Conservation (phyloP, 2,329 filamentous ascomycete species). For the Zasmidium angulare region DNA sequence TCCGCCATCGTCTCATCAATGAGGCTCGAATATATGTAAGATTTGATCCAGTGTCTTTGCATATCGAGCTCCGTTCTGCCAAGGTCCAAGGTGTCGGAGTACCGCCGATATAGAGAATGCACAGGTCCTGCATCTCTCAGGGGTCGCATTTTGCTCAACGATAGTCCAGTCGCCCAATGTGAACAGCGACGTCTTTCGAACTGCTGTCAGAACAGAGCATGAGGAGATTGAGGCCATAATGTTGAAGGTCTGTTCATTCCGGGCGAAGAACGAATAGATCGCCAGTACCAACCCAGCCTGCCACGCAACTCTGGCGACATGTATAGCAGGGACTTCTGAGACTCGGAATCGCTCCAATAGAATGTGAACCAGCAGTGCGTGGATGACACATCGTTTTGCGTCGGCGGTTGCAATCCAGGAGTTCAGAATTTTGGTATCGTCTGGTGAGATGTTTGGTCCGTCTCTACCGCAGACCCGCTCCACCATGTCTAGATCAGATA, state of each 20-base stretch:
- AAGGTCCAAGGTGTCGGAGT: slow-evolving; percentile 4
- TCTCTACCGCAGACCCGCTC: slow-evolving; percentile 4
- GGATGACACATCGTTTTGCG: not conserved
- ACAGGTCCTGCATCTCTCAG: not conserved
- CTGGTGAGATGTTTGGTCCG: not conserved
- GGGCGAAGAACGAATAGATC: not conserved
- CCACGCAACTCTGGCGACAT: slow-evolving; percentile 3
- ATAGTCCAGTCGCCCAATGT: not conserved
- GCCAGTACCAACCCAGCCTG: slow-evolving; percentile 6
- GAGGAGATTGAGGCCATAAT: not conserved
- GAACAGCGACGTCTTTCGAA: not conserved
- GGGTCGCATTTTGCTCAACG: not conserved
- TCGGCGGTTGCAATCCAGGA: not conserved
- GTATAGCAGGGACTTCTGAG: slow-evolving; percentile 1
- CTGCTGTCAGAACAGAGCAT: not conserved
- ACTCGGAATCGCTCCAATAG: slow-evolving; percentile 1
- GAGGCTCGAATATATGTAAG: not conserved
- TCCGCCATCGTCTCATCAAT: not conserved
- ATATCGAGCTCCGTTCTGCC: slow-evolving; percentile 1
- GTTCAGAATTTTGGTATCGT: not conserved
- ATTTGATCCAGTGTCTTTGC: slow-evolving; percentile 7
- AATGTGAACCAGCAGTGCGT: slow-evolving; percentile 3
- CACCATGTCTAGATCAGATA: slow-evolving; percentile 6
- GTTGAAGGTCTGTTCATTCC: not conserved
- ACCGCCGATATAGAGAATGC: not conserved